phyloP scores from a whole-genome alignment of 768 basidiomycete genomes.

The Glaciozyma martinii region DNA sequence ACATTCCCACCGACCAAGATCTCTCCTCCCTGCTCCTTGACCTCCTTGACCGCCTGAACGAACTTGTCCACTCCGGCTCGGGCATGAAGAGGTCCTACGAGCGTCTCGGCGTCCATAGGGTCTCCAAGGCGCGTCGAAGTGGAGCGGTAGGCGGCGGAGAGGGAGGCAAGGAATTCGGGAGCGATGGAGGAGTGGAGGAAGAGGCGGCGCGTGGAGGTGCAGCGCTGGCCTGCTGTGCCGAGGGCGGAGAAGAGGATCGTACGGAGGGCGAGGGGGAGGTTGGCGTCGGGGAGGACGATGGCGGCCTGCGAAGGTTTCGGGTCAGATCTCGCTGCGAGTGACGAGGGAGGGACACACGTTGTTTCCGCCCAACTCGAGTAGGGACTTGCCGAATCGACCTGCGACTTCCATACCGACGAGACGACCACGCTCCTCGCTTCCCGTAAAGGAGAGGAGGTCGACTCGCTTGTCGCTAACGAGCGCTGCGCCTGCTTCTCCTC shows the following conservation, averaged over 20 bases:
- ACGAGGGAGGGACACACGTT: conserved; percentile 53
- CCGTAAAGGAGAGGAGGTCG: conserved; percentile 90
- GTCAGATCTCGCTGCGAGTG: not conserved
- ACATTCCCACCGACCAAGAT: conserved; percentile 62
- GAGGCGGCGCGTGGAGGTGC: conserved; percentile 84
- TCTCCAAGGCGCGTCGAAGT: conserved; percentile 61
- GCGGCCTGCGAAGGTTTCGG: conserved; percentile 52
- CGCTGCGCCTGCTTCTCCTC: conserved; percentile 66
- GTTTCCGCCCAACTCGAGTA: conserved; percentile 90
- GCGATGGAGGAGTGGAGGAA: conserved; percentile 79
- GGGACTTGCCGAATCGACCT: conserved; percentile 71
- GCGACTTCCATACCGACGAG: conserved; percentile 81
- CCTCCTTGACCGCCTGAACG: conserved; percentile 21
- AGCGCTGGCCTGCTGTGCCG: conserved; percentile 58
- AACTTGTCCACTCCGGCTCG: conserved; percentile 40
- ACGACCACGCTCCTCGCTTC: conserved; percentile 77
- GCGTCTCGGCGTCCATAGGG: conserved; percentile 61
- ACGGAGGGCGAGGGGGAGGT: conserved; percentile 77
- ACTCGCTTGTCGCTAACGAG: conserved; percentile 65
- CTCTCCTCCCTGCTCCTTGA: conserved; percentile 60
- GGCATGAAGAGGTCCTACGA: conserved; percentile 81
- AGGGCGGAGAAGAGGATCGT: conserved; percentile 90
- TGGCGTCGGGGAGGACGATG: conserved; percentile 87
- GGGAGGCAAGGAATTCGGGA: conserved; percentile 60
- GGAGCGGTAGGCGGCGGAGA: conserved; percentile 63